These are phyloP conservation scores for Mycosphaerella sp. DNA, from an alignment of 2,329 filamentous ascomycete genomes.

Conservation along the genomic window DNA sequence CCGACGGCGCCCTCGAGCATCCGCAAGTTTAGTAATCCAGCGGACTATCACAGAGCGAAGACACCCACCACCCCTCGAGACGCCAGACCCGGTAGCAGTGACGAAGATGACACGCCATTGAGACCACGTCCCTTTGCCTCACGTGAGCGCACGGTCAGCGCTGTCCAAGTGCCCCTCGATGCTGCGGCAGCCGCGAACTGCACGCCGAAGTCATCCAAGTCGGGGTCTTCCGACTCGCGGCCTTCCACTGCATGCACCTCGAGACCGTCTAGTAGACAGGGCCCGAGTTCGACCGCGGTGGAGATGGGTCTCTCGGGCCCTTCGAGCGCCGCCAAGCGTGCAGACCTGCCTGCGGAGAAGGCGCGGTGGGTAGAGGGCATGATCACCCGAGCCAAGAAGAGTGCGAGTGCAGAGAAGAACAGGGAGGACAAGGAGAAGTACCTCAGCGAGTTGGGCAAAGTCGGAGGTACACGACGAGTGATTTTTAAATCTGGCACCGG, in stretches of 20 bases:
- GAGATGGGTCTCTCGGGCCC: constrained; percentile 20
- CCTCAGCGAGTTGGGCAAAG: constrained; percentile 65
- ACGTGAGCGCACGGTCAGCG: constrained; percentile 5
- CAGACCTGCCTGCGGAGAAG: constrained; percentile 55
- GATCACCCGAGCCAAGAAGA: constrained; percentile 66
- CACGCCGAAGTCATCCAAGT: constrained; percentile 20
- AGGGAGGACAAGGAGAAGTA: constrained; percentile 33
- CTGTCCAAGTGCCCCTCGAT: constrained; percentile 1
- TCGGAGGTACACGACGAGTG: constrained; percentile 65
- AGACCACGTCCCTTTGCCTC: constrained; percentile 5
- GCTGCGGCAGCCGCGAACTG: constrained; percentile 4
- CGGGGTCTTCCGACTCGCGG: constrained; percentile 20
- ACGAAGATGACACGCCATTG: constrained; percentile 11
- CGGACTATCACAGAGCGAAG: constrained; percentile 18
- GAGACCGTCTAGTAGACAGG: constrained; percentile 22
- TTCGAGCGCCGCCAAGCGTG: constrained; percentile 16
- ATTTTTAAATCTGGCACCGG: constrained; percentile 46
- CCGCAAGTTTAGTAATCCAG: constrained; percentile 28
- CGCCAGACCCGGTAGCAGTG: constrained; percentile 14
- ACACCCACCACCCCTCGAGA: constrained; percentile 10
- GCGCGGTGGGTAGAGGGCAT: constrained; percentile 76
- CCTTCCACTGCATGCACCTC: constrained; percentile 24
- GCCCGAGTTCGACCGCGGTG: neutral
- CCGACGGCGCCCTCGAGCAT: constrained; percentile 20
- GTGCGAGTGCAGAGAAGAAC: constrained; percentile 48